Evolutionary conservation across 78 protist species (phyloP), one percentile per base, ranked within the genome.

Genomic region (Pigoraptor vietnamica): DNA sequence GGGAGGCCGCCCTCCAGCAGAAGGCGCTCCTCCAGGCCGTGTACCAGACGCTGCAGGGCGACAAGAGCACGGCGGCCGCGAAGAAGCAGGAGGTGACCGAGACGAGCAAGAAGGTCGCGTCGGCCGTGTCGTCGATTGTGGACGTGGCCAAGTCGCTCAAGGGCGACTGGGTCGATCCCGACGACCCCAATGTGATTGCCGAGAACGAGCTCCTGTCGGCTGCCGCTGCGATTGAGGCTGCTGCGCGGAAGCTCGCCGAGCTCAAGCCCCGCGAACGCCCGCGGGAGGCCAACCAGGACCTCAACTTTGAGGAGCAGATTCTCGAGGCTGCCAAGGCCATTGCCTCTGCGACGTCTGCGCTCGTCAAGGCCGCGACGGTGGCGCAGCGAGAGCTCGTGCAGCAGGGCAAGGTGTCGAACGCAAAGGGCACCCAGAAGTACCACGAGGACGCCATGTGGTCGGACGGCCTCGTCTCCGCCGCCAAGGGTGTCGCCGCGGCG

Each of bases 241-340:
- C 92, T 2, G 92, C 94, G 19, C 23, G 19, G 35, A 93, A 93
- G 87, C 86, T 93, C 29, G 89, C 94, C 25, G 87, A 48, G 2
- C 89, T 93, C 29, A 6, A 24, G 39, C 94, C 94, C 19, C 67
- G 87, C 82, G 88, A 21, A 67, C 32, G n/a, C 25, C 36, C 48
- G 89, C 40, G 67, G 34, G 89, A 0, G 37, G 90, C 67, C 25
- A 24, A 81, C 92, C 83, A 81, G 84, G 89, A 90, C 81, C 40
- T 90, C 10, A 2, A 33, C n/a, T 90, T 93, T 35, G 94, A 93
- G 88, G 98, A 95, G 86, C 93, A 94, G 84, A 95, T 96, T 40
- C 79, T 96, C n/a, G 94, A 91, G 35, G 98, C 97, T 1, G 97
- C 98, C n/a, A 94, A 93, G 95, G 96, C 95, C 83, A 96, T 96